These are phyloP conservation scores for Begonia peltatifolia DNA, from an alignment of 306 rosid species.

Conservation along the genomic window DNA sequence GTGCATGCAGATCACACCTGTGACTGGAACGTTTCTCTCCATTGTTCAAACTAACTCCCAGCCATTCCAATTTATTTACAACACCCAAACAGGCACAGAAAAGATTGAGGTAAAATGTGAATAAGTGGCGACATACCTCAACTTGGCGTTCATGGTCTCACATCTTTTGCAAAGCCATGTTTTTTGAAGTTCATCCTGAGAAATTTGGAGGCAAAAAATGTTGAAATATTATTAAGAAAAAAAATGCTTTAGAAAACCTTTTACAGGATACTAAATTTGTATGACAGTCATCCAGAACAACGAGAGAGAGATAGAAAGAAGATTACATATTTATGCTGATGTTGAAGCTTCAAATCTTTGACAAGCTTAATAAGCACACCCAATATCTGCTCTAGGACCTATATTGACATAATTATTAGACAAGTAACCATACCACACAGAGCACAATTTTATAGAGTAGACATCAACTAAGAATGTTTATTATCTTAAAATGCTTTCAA, in stretches of 20 bases:
- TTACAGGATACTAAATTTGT: too few species aligned
- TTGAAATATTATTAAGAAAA: not conserved
- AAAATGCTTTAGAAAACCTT: not conserved
- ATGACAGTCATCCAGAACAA: conserved; percentile 5
- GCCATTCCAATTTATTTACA: too few species aligned
- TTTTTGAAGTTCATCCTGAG: conserved; percentile 78
- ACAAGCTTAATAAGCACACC: conserved; percentile 83
- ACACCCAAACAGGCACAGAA: not conserved
- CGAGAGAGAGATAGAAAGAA: conserved; percentile 5
- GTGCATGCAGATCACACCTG: too few species aligned
- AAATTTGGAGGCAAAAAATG: not conserved
- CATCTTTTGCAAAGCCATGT: conserved; percentile 91
- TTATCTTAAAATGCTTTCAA: too few species aligned
- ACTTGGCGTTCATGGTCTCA: conserved; percentile 78
- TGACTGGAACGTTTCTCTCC: too few species aligned
- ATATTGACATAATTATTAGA: conserved; percentile 13
- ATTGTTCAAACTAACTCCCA: too few species aligned
- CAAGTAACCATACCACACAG: conserved; percentile 5
- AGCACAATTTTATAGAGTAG: conserved; percentile 2
- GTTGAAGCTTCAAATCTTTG: conserved; percentile 86
- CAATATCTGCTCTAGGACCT: conserved; percentile 94
- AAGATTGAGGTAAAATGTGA: not conserved
- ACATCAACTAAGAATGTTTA: too few species aligned
- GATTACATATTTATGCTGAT: conserved; percentile 77
- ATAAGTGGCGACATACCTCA: conserved; percentile 41